These are phyloP conservation scores for Phytopythium sindhum DNA, from an alignment of 352 stramenopile species.

Conservation along the genomic window DNA sequence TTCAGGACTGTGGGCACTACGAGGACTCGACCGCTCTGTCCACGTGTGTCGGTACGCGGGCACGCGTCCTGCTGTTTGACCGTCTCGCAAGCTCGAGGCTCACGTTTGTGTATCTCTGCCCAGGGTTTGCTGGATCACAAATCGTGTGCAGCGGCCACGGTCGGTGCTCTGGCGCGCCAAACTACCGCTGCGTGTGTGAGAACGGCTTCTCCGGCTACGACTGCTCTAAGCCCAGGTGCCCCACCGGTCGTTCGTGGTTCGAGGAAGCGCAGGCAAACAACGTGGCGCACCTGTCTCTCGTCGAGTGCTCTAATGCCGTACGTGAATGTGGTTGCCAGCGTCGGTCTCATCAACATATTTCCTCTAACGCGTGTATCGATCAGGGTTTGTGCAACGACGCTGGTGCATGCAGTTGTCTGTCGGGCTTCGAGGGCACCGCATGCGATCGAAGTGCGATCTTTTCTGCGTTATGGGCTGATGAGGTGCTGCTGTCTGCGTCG, in stretches of 20 bases:
- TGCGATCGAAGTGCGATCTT: constrained; percentile 55
- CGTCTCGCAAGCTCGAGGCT: neutral
- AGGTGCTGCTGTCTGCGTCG: neutral
- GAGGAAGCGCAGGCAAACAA: constrained; percentile 48
- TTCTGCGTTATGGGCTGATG: neutral
- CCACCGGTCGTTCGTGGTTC: constrained; percentile 58
- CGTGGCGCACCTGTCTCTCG: constrained; percentile 46
- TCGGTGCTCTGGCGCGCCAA: constrained; percentile 31
- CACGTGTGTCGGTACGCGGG: neutral
- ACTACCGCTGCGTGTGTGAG: constrained; percentile 58
- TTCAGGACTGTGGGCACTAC: constrained; percentile 46
- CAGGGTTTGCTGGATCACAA: constrained; percentile 29
- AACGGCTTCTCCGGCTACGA: constrained; percentile 44
- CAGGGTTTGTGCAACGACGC: constrained; percentile 56
- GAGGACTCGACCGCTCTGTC: constrained; percentile 13
- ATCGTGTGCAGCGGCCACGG: constrained; percentile 61
- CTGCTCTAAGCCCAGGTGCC: constrained; percentile 54
- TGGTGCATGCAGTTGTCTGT: constrained; percentile 52
- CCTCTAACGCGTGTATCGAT: neutral
- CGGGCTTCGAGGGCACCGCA: constrained; percentile 60
- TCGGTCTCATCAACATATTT: neutral
- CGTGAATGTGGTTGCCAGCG: neutral
- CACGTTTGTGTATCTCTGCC: constrained; percentile 1
- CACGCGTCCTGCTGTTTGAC: neutral
- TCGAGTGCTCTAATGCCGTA: constrained; percentile 74